These are phyloP conservation scores for Microsporum ferrugineum DNA, from an alignment of 2,329 filamentous ascomycete species.

Conservation along the genomic window DNA sequence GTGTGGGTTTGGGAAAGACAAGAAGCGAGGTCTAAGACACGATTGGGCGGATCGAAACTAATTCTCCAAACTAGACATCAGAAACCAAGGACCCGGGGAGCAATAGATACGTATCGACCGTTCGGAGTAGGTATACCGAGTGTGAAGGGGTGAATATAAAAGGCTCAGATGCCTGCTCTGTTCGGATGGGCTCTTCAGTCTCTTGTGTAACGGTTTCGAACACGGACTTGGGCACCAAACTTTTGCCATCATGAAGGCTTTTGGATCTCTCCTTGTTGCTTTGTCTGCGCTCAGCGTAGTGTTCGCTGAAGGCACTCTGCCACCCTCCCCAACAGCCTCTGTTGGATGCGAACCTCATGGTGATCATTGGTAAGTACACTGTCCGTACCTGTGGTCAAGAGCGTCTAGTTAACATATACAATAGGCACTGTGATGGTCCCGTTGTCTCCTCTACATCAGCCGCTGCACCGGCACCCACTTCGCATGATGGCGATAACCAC, in stretches of 20 bases:
- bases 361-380: conserved; percentile 14
- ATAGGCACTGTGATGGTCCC: conserved; percentile 24
- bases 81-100: conserved; percentile 2
- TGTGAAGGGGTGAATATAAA: background rate
- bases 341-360: conserved; percentile 14
- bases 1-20: background rate
- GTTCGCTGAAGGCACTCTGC: conserved; percentile 17
- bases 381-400: background rate
- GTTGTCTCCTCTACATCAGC: conserved; percentile 3
- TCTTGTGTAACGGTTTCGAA: background rate
- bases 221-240: background rate
- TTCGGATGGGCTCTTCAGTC: background rate
- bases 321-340: conserved; percentile 24
- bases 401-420: background rate
- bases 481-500: background rate
- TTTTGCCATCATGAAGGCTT: background rate
- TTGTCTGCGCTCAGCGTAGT: conserved; percentile 7
- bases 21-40: background rate
- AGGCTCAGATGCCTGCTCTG: background rate
- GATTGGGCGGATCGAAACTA: background rate
- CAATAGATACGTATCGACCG: background rate
- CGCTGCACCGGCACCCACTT: background rate
- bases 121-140: background rate
- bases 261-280: background rate
- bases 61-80: background rate